These are phyloP conservation scores for Dactylis glomerata DNA, from an alignment of 176 grass and related monocot species.

Conservation along the genomic window DNA sequence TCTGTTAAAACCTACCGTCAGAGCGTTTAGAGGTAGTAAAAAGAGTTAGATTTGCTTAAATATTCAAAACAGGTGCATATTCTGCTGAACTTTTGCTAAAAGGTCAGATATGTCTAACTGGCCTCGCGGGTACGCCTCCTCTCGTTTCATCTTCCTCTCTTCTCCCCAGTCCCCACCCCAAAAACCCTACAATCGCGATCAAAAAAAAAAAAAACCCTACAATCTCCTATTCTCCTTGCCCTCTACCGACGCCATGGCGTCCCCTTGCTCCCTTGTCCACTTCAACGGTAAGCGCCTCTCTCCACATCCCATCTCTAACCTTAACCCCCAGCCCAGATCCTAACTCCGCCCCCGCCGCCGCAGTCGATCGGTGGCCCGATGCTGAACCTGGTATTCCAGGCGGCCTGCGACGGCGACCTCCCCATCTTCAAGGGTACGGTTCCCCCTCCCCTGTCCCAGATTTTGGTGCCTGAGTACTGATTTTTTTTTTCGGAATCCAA, in stretches of 20 bases:
- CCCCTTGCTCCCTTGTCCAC: not conserved
- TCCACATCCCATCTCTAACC: not conserved
- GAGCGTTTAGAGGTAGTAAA: too few relatives aligned
- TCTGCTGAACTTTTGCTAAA: too few relatives aligned
- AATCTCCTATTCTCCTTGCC: not conserved
- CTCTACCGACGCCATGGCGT: not conserved
- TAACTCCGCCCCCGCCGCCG: not conserved
- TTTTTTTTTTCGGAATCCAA: not conserved
- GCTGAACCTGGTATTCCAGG: not conserved
- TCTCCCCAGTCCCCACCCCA: not conserved
- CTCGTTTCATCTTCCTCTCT: not conserved
- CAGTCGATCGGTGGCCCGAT: not conserved
- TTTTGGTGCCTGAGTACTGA: not conserved
- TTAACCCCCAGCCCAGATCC: not conserved
- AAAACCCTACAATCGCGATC: not conserved
- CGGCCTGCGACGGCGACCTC: not conserved
- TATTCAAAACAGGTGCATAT: too few relatives aligned
- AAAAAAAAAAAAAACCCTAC: not conserved
- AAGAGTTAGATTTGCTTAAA: too few relatives aligned
- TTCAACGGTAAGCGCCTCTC: not conserved
- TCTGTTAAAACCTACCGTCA: too few relatives aligned
- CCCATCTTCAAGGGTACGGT: not conserved
- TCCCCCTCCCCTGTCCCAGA: not conserved
- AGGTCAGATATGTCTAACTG: too few relatives aligned
- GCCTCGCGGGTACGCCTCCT: not conserved